These are phyloP conservation scores for Melaleuca quinquenervia DNA, from an alignment of 345 rosid genomes.

Conservation along the genomic window DNA sequence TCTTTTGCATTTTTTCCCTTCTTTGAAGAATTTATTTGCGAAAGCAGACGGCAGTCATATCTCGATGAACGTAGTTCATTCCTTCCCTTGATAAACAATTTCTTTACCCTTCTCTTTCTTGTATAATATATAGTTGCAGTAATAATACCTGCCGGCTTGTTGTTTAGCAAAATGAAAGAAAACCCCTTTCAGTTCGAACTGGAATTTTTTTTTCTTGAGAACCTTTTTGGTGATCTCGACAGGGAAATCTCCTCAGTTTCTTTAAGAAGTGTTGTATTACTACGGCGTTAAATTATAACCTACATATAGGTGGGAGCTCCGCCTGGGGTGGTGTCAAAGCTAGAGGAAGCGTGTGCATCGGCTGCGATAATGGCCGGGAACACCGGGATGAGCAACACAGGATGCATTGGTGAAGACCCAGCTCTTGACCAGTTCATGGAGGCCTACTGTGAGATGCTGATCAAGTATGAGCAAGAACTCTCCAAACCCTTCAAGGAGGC, in stretches of 20 bases:
- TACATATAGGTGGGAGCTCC: constrained; percentile 84
- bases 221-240: not conserved
- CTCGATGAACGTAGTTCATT: not conserved
- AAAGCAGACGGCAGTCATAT: not conserved
- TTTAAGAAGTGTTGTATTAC: not conserved
- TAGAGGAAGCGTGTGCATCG: constrained; percentile 72
- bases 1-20: not conserved
- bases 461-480: constrained; percentile 89
- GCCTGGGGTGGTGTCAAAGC: constrained; percentile 65
- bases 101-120: not conserved
- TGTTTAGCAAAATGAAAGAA: not conserved
- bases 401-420: constrained; percentile 78
- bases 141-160: not conserved
- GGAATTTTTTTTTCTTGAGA: not conserved
- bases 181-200: not conserved
- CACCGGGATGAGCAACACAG: constrained; percentile 3
- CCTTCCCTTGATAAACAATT: not conserved
- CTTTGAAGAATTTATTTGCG: not conserved
- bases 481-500: constrained; percentile 96
- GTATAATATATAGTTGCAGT: not conserved
- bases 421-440: constrained; percentile 99
- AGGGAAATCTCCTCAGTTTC: not conserved
- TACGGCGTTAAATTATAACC: not conserved
- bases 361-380: constrained; percentile 35
- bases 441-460: constrained; percentile 98